Evolutionary conservation across 2,329 filamentous ascomycete species (phyloP), one percentile per base, ranked within the genome.

Genomic region (Simplicillium sp.): DNA sequence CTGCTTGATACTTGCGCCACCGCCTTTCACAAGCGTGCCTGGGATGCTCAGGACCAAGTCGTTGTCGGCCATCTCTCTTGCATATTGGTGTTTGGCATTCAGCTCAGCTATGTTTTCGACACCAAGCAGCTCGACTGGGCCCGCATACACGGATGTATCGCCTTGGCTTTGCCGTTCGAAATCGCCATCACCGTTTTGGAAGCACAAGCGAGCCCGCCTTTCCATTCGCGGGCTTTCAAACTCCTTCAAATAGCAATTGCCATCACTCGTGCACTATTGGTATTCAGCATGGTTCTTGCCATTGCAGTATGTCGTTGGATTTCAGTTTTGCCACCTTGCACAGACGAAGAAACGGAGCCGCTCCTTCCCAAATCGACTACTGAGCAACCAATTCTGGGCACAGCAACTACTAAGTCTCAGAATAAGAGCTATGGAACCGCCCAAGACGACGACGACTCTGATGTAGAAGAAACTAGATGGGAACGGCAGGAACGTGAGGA

Each of bases 111-210:
- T 15, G 64, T 84, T 12, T 60, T 66, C 3, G 71, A 76, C 39
- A 62, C 65, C 14, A 54, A 64, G 25, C 64, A 67, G 39, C 66
- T 70, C 3, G 66, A 77, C 9, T 81, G 77, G 68, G 77, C 80
- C 48, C 77, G 80, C 0, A 79, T 77, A 46, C 73, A 74, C 46
- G 80, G 77, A 14, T 74, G 75, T 11, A 83, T 80, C 68, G 48
- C 73, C 25, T 56, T 84, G 13, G 74, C 73, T 12, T 58, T 82
- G 7, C 49, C 67, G 12, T 71, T 75, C 29, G 82, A 87, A 51
- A 54, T 70, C 1, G 50, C 55, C 37, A 59, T 78, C 28, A 54
- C 68, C 17, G 49, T 61, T 12, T 48, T 57, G 16, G 48, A 48
- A 14, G 46, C 44, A 11, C 18, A 38, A 8, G 28, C 41, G 5